These are phyloP conservation scores for Clathrus columnatus DNA, from an alignment of 768 basidiomycete genomes.

Conservation along the genomic window DNA sequence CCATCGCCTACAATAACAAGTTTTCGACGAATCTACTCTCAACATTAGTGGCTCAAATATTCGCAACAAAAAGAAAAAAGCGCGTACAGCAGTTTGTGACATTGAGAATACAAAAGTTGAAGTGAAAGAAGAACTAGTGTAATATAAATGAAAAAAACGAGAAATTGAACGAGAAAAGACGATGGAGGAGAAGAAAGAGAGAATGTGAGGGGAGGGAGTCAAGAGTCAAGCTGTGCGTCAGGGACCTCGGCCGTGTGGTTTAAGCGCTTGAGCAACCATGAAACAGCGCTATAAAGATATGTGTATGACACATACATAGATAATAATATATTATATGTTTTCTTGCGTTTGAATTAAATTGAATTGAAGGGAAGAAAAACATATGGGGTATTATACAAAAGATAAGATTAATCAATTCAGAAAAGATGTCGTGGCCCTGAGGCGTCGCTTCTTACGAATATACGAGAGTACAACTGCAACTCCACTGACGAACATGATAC, in stretches of 20 bases:
- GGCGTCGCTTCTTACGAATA: not conserved
- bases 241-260: not conserved
- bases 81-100: conserved; percentile 5
- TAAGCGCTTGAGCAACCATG: not conserved
- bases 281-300: not conserved
- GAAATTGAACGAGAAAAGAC: not conserved
- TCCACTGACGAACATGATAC: conserved; percentile 1
- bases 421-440: not conserved
- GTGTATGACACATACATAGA: no score
- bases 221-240: not conserved
- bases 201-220: not conserved
- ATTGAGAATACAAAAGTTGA: not conserved
- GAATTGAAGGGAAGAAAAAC: no score
- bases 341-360: no score
- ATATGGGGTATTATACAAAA: not conserved
- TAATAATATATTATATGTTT: no score
- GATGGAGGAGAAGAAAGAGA: conserved; percentile 6
- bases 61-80: not conserved
- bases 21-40: conserved; percentile 79
- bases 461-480: not conserved
- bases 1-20: conserved; percentile 96
- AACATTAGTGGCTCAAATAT: not conserved
- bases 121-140: not conserved
- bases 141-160: not conserved
- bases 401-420: not conserved